Evolutionary conservation across 176 grass and related monocot genomes (phyloP), one percentile per base, ranked within the genome.

Genomic region (Lolium rigidum): DNA sequence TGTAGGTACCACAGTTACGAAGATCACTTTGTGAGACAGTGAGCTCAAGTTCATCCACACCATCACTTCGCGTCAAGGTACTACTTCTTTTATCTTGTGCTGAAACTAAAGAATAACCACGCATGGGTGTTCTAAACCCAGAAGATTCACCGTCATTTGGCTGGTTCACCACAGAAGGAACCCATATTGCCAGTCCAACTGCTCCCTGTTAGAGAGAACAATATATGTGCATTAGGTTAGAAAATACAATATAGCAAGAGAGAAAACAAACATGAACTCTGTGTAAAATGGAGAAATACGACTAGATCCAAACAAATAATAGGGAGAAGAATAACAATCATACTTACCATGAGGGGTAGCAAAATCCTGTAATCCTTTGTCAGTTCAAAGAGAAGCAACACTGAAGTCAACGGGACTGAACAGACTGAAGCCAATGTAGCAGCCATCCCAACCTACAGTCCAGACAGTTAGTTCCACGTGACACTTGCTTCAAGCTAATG

Each of bases 331-430:
- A 49, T 39, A 61, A 43, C 17, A 75, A 3, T 80, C 25, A 58
- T 78, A 74, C 39, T 89, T 92, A 98, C 97, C 97, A 99, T 96
- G 79, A 99, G 97, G 35, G 97, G 97, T 77, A 99, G 90, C 75
- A 99, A 89, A 88, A 99, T 99, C 35, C 94, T 94, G 60, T 96
- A 99, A 82, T 99, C 97, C 86, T 99, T 99, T 81, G 97, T 99
- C 47, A 99, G 87, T 84, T 99, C 97, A 88, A 99, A 99, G 16
- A 96, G 94, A 51, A 99, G 90, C 35, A 99, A 79, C 24, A 99
- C 97, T 74, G 94, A 94, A 57, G 96, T 98, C 69, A 95, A 80
- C 15, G 93, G 93, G 80, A 94, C 95, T 35, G 91, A 95, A 71
- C 93, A 98, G 41, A 92, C 88, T 79, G 94, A 96, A 82, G 97